Evolutionary conservation across 192 early-diverging fungal genomes (phyloP).

Genomic region (Glomus cerebriforme): DNA sequence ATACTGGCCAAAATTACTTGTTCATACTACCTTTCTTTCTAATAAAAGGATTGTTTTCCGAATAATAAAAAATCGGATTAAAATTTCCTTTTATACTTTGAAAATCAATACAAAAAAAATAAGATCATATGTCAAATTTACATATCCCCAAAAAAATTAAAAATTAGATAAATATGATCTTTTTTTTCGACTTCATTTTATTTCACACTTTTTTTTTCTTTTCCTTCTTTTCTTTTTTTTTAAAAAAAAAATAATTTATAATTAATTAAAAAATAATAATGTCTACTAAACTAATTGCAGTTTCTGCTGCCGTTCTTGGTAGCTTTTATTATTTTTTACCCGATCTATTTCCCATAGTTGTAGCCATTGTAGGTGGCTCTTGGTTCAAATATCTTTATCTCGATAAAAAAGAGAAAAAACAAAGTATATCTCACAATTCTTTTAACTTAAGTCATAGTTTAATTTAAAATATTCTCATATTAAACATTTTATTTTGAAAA

Average conservation of each 20-base stretch:
- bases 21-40: too few species aligned
- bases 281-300: not conserved
- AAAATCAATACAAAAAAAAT: too few species aligned
- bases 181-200: too few species aligned
- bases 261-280: not conserved
- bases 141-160: too few species aligned
- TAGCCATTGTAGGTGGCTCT: not conserved
- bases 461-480: not conserved
- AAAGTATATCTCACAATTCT: not conserved
- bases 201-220: too few species aligned
- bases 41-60: too few species aligned
- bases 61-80: too few species aligned
- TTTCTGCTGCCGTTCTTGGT: not conserved
- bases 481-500: constrained; percentile 11
- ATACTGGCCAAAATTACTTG: too few species aligned
- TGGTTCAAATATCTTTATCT: constrained; percentile 21
- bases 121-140: too few species aligned
- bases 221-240: too few species aligned
- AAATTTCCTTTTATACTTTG: too few species aligned
- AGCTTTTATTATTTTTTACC: constrained; percentile 9
- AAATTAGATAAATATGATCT: too few species aligned
- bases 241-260: not conserved
- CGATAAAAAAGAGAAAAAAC: not conserved
- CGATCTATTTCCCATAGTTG: not conserved
- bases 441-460: not conserved